A percentile compares a stretch with the other conserved stretches of the same genome.
phyloP scores from a whole-genome alignment of 139 green algal species.

The Astrephomene gubernaculifera region DNA sequence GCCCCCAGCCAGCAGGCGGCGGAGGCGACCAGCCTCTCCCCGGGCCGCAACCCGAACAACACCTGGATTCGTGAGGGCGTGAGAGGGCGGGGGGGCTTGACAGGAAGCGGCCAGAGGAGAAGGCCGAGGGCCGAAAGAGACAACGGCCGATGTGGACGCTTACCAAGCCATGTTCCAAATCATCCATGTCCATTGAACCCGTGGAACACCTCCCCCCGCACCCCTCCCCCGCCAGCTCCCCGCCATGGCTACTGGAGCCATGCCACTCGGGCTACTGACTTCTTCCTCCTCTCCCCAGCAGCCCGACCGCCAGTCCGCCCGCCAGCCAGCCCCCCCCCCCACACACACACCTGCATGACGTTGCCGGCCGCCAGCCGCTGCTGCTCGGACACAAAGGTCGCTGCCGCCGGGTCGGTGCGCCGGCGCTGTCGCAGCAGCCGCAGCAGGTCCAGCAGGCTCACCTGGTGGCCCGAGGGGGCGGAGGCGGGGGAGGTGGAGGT shows the following conservation, averaged over 20 bases:
- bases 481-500: background rate
- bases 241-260: too few relatives aligned
- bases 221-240: background rate
- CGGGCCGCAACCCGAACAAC: slow-evolving; percentile 46
- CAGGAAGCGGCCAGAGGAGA: background rate
- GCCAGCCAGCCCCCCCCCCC: background rate
- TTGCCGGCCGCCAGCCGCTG: slow-evolving; percentile 38
- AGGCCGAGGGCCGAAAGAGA: background rate
- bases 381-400: slow-evolving; percentile 46
- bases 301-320: too few relatives aligned
- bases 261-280: too few relatives aligned
- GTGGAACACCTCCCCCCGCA: background rate
- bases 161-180: background rate
- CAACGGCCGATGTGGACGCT: background rate
- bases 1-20: background rate
- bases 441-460: slow-evolving; percentile 60
- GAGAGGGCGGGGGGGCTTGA: background rate
- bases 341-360: slow-evolving; percentile 42
- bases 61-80: slow-evolving; percentile 18
- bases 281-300: too few relatives aligned
- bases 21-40: slow-evolving; percentile 43
- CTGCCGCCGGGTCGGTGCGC: slow-evolving; percentile 23
- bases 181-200: background rate
- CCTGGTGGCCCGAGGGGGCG: slow-evolving; percentile 12
- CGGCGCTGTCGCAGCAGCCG: slow-evolving; percentile 53